Conservation (phyloP, 306 rosid species). For the Boehmeria nivea region DNA sequence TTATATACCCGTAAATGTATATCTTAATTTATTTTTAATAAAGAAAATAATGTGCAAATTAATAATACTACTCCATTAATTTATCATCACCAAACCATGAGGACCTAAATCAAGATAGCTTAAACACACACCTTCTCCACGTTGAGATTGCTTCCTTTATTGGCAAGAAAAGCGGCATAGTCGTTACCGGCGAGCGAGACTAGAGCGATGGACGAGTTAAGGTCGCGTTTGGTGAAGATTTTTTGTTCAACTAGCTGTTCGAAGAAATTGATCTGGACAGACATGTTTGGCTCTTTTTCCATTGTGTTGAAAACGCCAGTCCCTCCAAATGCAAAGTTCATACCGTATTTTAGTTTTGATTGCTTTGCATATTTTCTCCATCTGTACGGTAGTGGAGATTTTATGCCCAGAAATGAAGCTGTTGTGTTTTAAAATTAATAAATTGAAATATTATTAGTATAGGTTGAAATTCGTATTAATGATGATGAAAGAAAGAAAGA, state of each 20-base stretch:
- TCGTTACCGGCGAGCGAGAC: slow-evolving; percentile 31
- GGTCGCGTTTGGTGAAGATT: slow-evolving; percentile 27
- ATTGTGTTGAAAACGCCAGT: slow-evolving; percentile 46
- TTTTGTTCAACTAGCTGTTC: slow-evolving; percentile 37
- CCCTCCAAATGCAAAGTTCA: slow-evolving; percentile 58
- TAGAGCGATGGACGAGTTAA: slow-evolving; percentile 21
- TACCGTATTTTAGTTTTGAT: slow-evolving; percentile 19
- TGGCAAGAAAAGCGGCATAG: slow-evolving; percentile 11
- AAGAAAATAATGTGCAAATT: no score
- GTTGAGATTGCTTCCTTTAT: not conserved
- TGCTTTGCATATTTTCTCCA: not conserved
- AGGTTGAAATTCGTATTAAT: not conserved
- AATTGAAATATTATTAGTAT: not conserved
- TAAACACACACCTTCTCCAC: slow-evolving; percentile 17
- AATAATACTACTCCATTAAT: no score
- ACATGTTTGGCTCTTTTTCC: slow-evolving; percentile 38
- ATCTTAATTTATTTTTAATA: no score
- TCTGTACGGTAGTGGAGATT: slow-evolving; percentile 27
- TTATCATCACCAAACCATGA: not conserved
- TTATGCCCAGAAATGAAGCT: slow-evolving; percentile 33
- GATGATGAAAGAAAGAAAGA: no score
- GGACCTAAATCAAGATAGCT: not conserved
- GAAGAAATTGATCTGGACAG: slow-evolving; percentile 38
- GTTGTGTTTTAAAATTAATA: not conserved
- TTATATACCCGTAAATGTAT: no score